phyloP scores from a whole-genome alignment of 495 filamentous ascomycete genomes.

The Xylaria grammica region DNA sequence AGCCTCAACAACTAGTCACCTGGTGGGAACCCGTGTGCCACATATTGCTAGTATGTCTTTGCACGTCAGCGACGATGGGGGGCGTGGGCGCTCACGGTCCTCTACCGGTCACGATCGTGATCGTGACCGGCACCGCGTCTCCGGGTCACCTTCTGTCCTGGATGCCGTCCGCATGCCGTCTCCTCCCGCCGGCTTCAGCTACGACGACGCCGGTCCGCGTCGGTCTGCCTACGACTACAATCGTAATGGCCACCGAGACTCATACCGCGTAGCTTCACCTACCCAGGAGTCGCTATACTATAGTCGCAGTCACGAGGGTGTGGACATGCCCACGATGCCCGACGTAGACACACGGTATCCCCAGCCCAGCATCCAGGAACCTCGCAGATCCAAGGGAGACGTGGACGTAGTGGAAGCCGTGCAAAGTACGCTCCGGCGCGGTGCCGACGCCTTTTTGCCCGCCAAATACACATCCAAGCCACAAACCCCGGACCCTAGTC shows the following conservation, averaged over 20 bases:
- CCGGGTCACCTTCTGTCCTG: constrained; percentile 41
- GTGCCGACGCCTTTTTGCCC: constrained; percentile 34
- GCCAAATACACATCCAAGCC: constrained; percentile 33
- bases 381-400: constrained; percentile 43
- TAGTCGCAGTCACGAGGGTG: constrained; percentile 34
- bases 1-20: constrained; percentile 9
- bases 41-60: constrained; percentile 47
- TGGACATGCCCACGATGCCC: constrained; percentile 26
- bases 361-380: constrained; percentile 33
- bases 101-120: constrained; percentile 52
- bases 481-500: constrained; percentile 29
- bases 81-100: constrained; percentile 66
- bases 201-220: constrained; percentile 35
- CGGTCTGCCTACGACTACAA: constrained; percentile 37
- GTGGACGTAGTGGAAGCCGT: constrained; percentile 46
- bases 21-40: background rate
- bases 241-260: constrained; percentile 32
- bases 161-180: constrained; percentile 57
- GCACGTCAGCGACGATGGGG: constrained; percentile 60
- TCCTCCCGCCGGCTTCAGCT: constrained; percentile 40
- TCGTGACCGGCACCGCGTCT: constrained; percentile 49
- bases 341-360: constrained; percentile 33
- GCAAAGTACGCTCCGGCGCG: constrained; percentile 33
- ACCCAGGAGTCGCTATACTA: constrained; percentile 36
- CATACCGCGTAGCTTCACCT: constrained; percentile 47